Percentiles rank a stretch among this genome's conserved stretches.
phyloP scores from a whole-genome alignment of 371 early-diverging fungal genomes.

The Thermomucor indicae-seudaticae region DNA sequence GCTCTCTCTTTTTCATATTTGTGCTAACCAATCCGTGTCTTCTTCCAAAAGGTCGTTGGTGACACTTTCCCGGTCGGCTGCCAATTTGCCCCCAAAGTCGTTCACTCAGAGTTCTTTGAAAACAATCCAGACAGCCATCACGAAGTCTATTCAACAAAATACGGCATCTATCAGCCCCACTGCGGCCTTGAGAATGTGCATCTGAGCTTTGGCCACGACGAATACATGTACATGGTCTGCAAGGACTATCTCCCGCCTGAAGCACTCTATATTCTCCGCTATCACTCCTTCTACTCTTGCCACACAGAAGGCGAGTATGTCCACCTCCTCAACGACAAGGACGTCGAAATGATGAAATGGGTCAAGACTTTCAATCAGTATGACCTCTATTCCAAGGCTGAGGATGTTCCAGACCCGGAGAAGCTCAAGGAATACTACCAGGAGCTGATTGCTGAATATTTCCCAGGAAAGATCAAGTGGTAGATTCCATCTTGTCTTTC shows the following conservation, averaged over 20 bases:
- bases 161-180: conserved; percentile 51
- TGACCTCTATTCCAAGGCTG: conserved; percentile 55
- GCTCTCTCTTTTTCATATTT: neutral
- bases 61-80: conserved; percentile 22
- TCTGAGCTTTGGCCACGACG: conserved; percentile 59
- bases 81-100: conserved; percentile 30
- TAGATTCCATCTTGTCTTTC: conserved; percentile 11
- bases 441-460: conserved; percentile 48
- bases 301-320: conserved; percentile 47
- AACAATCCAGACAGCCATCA: conserved; percentile 43
- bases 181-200: conserved; percentile 52
- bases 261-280: conserved; percentile 47
- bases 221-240: conserved; percentile 52
- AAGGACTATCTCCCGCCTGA: conserved; percentile 49
- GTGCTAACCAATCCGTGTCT: neutral
- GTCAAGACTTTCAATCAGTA: conserved; percentile 53
- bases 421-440: conserved; percentile 42
- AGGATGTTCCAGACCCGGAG: conserved; percentile 29
- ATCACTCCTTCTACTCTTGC: conserved; percentile 56
- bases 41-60: conserved; percentile 8
- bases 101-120: conserved; percentile 34
- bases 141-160: conserved; percentile 26
- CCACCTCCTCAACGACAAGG: conserved; percentile 45
- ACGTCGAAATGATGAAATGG: conserved; percentile 46
- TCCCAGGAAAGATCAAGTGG: conserved; percentile 50